Evolutionary conservation across 768 basidiomycete genomes (phyloP), one percentile per base, ranked within the genome.

Genomic region (Mycena leptocephala): DNA sequence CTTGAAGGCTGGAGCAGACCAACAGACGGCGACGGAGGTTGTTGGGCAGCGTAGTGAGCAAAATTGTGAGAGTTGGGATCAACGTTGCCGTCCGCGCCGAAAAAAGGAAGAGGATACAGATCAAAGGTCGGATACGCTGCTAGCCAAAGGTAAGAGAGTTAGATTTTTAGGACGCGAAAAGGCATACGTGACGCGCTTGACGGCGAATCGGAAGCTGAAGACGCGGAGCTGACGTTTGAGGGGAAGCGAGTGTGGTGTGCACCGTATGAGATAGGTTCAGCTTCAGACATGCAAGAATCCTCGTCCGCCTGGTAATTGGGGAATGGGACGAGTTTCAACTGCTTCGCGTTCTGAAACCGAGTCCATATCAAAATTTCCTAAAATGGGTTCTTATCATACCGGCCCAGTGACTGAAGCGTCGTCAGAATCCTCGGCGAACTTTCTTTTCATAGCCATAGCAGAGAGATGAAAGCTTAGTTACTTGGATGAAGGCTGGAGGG

Each of bases 361-460:
- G 67, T 0, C 20, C 28, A 37, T 5, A 78, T 76, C 70, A 81
- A 75, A 78, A 72, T 81, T 80, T 76, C 79, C 77, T 61, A 55
- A 78, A 56, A 71, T 13, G 20, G 55, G 24, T 43, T 65, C 78
- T 70, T 77, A 71, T 10, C 86, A 69, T 83, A 93, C 93, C 76
- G 87, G 89, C 68, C 84, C n/a, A n/a, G n/a, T 87, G 58, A 66
- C 43, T 4, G 39, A 66, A 10, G 87, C 86, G 79, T 92, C 92
- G 73, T 91, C 90, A 24, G 86, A 81, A 74, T 93, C 93, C 24
- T 87, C 79, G 64, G 93, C 91, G 65, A 94, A 88, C 87, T 96
- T 96, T 83, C 95, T 90, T 84, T 96, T 96, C 82, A 95, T 77
- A 51, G 92, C 88, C 94, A 95, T 96, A 65, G 78, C 76, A 78